A percentile compares a stretch with the other conserved stretches of the same genome.
phyloP scores from a whole-genome alignment of 352 stramenopile genomes.

The Phytophthora capsici region DNA sequence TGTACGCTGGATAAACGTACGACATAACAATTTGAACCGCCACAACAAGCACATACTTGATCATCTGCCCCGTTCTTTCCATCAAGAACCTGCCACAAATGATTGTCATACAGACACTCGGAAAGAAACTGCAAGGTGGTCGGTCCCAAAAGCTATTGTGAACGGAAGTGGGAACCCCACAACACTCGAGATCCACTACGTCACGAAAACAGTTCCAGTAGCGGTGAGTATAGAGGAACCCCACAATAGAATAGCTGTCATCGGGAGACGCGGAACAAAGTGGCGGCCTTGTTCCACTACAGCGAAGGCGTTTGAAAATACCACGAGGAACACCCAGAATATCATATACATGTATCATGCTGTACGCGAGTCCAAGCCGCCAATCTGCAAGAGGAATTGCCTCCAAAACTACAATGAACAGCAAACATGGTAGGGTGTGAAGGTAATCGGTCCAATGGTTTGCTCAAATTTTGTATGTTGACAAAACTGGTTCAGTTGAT shows the following conservation, averaged over 20 bases:
- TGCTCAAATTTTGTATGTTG: not conserved
- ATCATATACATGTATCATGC: too few species aligned
- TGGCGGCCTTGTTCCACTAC: conserved; percentile 35
- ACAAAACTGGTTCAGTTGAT: conserved; percentile 17
- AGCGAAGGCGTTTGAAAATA: conserved; percentile 15
- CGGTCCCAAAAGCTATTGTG: conserved; percentile 22
- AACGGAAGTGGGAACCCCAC: conserved; percentile 44
- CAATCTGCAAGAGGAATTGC: conserved; percentile 30
- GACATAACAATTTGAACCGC: conserved; percentile 21
- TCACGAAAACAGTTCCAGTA: conserved; percentile 2
- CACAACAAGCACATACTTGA: conserved; percentile 20
- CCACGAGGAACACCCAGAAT: conserved; percentile 32
- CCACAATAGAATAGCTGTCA: conserved; percentile 1
- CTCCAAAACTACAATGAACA: conserved; percentile 19
- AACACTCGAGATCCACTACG: conserved; percentile 10
- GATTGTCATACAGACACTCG: conserved; percentile 2
- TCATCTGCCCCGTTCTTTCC: conserved; percentile 14
- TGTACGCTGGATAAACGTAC: conserved; percentile 34
- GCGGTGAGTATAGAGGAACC: conserved; percentile 20
- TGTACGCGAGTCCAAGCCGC: conserved; percentile 14
- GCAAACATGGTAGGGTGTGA: conserved; percentile 29
- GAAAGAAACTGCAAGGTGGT: conserved; percentile 8
- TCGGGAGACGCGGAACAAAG: conserved; percentile 16
- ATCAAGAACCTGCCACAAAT: conserved; percentile 15
- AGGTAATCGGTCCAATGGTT: not conserved